Base-by-base conservation (phyloP, 2,329 filamentous ascomycete species). In the Herpotrichia juniperi region DNA sequence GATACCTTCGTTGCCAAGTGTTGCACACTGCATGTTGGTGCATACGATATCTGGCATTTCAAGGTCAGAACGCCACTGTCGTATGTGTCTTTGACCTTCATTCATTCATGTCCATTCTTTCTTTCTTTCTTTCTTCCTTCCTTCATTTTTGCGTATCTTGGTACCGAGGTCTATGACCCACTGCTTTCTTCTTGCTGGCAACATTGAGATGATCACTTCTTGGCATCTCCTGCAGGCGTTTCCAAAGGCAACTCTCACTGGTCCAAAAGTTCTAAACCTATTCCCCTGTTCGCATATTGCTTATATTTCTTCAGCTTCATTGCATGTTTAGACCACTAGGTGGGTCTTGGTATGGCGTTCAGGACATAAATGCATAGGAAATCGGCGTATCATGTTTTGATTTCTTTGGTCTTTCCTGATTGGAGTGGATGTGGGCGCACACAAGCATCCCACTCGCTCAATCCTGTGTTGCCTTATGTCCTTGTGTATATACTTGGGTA, bases 221-320 rank as follows among this genome's bases (percentile, higher is more conserved):
- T 46, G n/a, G 51, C 51, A 22, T 37, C 37, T 21, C 9, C 17
- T 19, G 19, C 32, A 40, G 54, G 53, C 51, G 53, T 56, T 54
- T 10, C 32, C 47, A 40, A 54, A 45, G 44, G 35, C 19, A 14
- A 31, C 59, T 59, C 54, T 56, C 47, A 51, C 47, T 46, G 50
- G 66, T 56, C 57, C 43, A 58, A 68, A 68, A 69, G 55, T 35
- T 45, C 37, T 24, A 40, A 54, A 42, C 30, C n/a, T 57, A 56
- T 57, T 58, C 50, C 55, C 51, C 51, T 58, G 55, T 59, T 54
- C 46, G 26, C 47, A 49, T 60, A 57, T 49, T 49, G 24, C 43
- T 44, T 53, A 32, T 45, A 54, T 48, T 52, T 48, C 46, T 21
- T n/a, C 39, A 50, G 42, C 42, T 40, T 34, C 21, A 31, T 50